Evolutionary conservation across 139 green algal species (phyloP).

Genomic region (Chlorella sp.): DNA sequence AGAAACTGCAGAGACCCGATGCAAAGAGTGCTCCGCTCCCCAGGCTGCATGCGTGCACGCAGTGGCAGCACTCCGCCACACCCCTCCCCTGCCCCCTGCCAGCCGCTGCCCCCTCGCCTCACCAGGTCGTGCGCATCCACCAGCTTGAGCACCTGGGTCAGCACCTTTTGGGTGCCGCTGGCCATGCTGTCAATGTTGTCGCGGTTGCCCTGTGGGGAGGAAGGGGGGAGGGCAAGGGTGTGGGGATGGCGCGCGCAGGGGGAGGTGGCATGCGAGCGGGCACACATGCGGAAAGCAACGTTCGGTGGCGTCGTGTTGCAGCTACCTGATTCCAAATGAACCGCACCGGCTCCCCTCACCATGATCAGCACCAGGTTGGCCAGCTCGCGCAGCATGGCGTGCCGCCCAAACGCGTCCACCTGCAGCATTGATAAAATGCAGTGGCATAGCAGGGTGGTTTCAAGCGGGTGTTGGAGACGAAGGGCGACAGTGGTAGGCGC

Average conservation of each 20-base stretch:
- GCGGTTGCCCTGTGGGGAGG: conserved; percentile 76
- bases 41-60: background rate
- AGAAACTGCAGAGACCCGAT: background rate
- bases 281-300: too few relatives aligned
- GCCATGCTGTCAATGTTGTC: conserved; percentile 90
- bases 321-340: too few relatives aligned
- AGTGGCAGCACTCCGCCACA: background rate
- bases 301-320: too few relatives aligned
- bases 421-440: too few relatives aligned
- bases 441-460: too few relatives aligned
- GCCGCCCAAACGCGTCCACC: conserved; percentile 75
- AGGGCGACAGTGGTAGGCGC: too few relatives aligned
- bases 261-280: too few relatives aligned
- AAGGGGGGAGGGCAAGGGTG: background rate
- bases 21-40: background rate
- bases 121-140: conserved; percentile 93
- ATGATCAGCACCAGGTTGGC: conserved; percentile 97
- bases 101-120: conserved; percentile 26
- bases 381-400: conserved; percentile 80
- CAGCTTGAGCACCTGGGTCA: conserved; percentile 89
- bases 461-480: too few relatives aligned
- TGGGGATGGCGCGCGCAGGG: background rate
- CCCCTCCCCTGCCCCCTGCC: too few relatives aligned
- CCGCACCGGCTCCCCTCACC: conserved; percentile 44
- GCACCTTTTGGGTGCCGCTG: conserved; percentile 71